Percentiles rank a stretch among this genome's conserved stretches.
phyloP scores from a whole-genome alignment of 169 alveolate species.

The Plasmodium vinckei region DNA sequence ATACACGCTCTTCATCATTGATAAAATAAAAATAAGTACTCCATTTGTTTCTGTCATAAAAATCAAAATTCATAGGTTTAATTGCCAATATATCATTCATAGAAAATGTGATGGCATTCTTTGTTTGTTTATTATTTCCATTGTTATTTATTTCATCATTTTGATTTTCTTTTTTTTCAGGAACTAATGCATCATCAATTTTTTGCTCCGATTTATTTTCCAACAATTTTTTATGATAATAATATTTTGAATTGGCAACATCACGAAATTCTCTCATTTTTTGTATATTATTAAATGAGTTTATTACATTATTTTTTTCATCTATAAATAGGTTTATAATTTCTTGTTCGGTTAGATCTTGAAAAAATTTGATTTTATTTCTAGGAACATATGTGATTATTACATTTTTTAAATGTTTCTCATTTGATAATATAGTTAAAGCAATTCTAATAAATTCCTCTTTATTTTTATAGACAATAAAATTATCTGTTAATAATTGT shows the following conservation, averaged over 20 bases:
- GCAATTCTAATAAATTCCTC: conserved; percentile 55
- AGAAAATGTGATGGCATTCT: conserved; percentile 47
- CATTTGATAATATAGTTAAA: conserved; percentile 40
- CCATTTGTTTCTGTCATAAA: conserved; percentile 62
- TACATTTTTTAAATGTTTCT: conserved; percentile 12
- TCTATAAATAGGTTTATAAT: conserved; percentile 16
- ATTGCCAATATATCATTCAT: conserved; percentile 23
- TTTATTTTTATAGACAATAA: conserved; percentile 23
- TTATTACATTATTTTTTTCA: conserved; percentile 61
- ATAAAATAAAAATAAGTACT: conserved; percentile 19
- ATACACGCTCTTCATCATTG: not conserved
- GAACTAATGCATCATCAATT: conserved; percentile 9
- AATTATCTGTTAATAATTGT: conserved; percentile 16
- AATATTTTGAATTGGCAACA: conserved; percentile 74
- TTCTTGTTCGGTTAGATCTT: conserved; percentile 21
- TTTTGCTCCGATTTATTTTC: conserved; percentile 29
- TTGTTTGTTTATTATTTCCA: conserved; percentile 12
- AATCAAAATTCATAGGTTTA: conserved; percentile 23
- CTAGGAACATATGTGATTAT: conserved; percentile 29
- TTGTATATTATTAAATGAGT: conserved; percentile 41
- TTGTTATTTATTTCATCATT: conserved; percentile 2
- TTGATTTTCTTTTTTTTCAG: conserved; percentile 16
- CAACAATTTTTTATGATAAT: conserved; percentile 35
- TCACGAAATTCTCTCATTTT: conserved; percentile 58
- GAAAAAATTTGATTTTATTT: conserved; percentile 50